Percentiles rank a stretch among this genome's conserved stretches.
Evolutionary conservation across 1,139 yeast species (phyloP).

Genomic region (Suzukiozyma palmioleophila): DNA sequence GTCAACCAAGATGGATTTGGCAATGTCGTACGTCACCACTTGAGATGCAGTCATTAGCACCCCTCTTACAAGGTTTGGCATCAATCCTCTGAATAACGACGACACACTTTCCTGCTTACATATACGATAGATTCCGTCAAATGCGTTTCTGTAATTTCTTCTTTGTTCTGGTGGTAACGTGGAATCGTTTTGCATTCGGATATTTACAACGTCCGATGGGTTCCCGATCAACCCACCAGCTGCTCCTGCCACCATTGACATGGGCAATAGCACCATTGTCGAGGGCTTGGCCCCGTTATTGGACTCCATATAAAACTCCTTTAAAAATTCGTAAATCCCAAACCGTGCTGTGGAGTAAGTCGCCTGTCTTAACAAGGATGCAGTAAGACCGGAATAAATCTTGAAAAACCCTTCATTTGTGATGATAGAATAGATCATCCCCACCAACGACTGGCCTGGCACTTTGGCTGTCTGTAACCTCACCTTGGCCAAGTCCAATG

Average conservation of each 20-base stretch:
- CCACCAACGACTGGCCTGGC: slow-evolving; percentile 56
- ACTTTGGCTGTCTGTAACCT: slow-evolving; percentile 70
- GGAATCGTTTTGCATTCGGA: slow-evolving; percentile 88
- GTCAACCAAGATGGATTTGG: slow-evolving; percentile 58
- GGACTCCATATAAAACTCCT: slow-evolving; percentile 46
- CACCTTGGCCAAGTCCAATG: slow-evolving; percentile 80
- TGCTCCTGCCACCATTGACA: slow-evolving; percentile 82
- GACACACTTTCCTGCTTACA: slow-evolving; percentile 54
- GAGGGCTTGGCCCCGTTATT: slow-evolving; percentile 30
- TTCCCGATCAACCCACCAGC: slow-evolving; percentile 83
- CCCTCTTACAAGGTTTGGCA: slow-evolving; percentile 77
- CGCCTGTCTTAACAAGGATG: slow-evolving; percentile 79
- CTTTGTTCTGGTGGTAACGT: slow-evolving; percentile 60
- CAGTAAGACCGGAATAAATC: slow-evolving; percentile 75
- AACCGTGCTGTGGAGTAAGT: slow-evolving; percentile 85
- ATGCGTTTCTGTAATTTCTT: slow-evolving; percentile 73
- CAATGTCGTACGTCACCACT: slow-evolving; percentile 81
- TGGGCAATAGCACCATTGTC: slow-evolving; percentile 53
- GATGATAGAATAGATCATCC: slow-evolving; percentile 59
- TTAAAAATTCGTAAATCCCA: slow-evolving; percentile 75
- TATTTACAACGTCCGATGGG: slow-evolving; percentile 84
- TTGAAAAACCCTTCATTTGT: slow-evolving; percentile 63
- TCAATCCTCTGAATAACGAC: slow-evolving; percentile 70
- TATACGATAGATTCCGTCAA: slow-evolving; percentile 68
- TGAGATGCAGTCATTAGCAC: slow-evolving; percentile 89